These are phyloP conservation scores for Pyracantha coccinea DNA, from an alignment of 331 rosid species.

Conservation along the genomic window DNA sequence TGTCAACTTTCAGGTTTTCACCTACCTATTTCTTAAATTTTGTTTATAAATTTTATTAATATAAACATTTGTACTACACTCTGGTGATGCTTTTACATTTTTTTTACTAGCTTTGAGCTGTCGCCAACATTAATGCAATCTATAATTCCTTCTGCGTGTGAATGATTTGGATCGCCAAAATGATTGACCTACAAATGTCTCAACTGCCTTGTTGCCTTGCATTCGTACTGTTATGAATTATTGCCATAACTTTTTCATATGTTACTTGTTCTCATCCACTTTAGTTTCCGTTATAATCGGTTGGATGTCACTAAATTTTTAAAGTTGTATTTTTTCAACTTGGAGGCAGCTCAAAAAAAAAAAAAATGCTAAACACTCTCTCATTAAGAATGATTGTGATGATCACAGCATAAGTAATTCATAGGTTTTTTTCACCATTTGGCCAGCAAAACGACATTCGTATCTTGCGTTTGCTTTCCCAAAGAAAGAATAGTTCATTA, in stretches of 20 bases:
- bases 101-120: too few species aligned
- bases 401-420: too few species aligned
- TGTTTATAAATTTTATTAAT: neutral
- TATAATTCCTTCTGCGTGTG: neutral
- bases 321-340: neutral
- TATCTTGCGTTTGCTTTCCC: too few species aligned
- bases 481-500: neutral
- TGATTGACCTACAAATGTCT: neutral
- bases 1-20: conserved; percentile 49
- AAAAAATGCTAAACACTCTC: too few species aligned
- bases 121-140: neutral
- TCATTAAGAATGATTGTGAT: too few species aligned
- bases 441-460: too few species aligned
- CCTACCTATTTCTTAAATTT: neutral
- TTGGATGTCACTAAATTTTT: neutral
- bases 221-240: neutral
- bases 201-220: neutral
- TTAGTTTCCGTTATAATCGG: neutral
- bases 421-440: too few species aligned
- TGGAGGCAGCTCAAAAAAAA: neutral
- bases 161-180: neutral
- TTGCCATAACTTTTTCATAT: neutral
- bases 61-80: neutral
- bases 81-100: too few species aligned
- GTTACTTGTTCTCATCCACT: neutral